Evolutionary conservation across 371 early-diverging fungal species (phyloP), one percentile per base, ranked within the genome.

Genomic region (Capillidium rhysosporum): DNA sequence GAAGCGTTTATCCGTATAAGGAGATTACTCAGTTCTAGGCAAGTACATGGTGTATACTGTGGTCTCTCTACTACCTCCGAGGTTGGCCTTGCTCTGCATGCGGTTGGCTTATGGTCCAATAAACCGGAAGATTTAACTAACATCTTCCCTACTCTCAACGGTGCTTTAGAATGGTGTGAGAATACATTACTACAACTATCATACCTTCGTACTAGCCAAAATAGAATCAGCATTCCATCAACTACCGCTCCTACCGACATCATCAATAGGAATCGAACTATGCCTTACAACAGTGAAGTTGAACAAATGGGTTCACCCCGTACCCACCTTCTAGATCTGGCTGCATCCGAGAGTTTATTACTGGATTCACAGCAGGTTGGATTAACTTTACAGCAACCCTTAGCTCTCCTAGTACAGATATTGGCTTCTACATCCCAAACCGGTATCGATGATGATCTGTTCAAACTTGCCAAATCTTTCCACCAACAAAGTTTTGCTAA

Each of bases 91-190:
- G 84, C 87, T 2, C 62, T 94, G 38, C 71, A 74, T 28, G 74
- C 76, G 40, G 76, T 82, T 2, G 90, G 89, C 4, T 72, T 91
- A 52, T 89, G 90, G 85, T 60, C 59, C 3, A 14, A 18, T 5
- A 47, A 40, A 26, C 43, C 41, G 1, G 64, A 62, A 1, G 69
- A 60, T 58, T 63, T 82, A 26, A 67, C 79, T 24, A 78, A 84
- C 49, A 73, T 75, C 38, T 92, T 90, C 65, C 76, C 75, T 5
- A 75, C 73, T 20, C 61, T 87, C 7, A 85, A 91, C 61, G 80
- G 82, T 54, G 86, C 91, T 0, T 67, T 95, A n/a, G 96, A 95
- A 68, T 92, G 89, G 82, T 92, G 92, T 56, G 96, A 95, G 61
- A 95, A 95, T 64, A 66, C 70, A 23, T 60, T 93, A 26, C 63